Conservation (phyloP, 2,329 filamentous ascomycete species). For the Lithohypha guttulata region DNA sequence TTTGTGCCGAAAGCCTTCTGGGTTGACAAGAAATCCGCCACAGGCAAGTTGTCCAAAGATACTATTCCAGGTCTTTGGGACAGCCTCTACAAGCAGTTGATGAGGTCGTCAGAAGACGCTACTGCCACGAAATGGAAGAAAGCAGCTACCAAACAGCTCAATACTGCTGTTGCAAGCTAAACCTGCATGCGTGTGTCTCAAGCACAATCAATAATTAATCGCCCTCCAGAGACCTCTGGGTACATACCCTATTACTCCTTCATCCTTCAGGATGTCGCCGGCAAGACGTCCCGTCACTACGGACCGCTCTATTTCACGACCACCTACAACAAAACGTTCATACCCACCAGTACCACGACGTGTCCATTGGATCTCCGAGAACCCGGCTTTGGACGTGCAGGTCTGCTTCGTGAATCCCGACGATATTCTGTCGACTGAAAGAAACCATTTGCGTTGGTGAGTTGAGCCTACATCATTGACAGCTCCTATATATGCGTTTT, state of each 20-base stretch:
- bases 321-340: conserved; percentile 51
- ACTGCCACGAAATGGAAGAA: conserved; percentile 16
- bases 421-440: conserved; percentile 49
- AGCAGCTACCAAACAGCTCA: too few relatives aligned
- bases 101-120: neutral
- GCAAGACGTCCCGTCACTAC: conserved; percentile 53
- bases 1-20: conserved; percentile 31
- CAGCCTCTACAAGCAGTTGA: conserved; percentile 32
- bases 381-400: neutral
- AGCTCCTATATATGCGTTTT: conserved; percentile 58
- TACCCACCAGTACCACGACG: conserved; percentile 28
- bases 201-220: conserved; percentile 20
- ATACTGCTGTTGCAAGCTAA: neutral
- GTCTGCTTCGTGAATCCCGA: conserved; percentile 42
- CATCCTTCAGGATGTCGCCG: conserved; percentile 50
- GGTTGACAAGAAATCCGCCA: conserved; percentile 26
- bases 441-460: conserved; percentile 56
- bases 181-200: neutral
- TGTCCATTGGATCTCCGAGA: conserved; percentile 14
- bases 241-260: conserved; percentile 47
- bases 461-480: conserved; percentile 55
- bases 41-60: conserved; percentile 26
- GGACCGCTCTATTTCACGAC: conserved; percentile 52
- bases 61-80: conserved; percentile 35
- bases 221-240: conserved; percentile 50